Evolutionary conservation across 805 yeast species (phyloP), one percentile per base, ranked within the genome.

Genomic region (Debaryomyces maramus): DNA sequence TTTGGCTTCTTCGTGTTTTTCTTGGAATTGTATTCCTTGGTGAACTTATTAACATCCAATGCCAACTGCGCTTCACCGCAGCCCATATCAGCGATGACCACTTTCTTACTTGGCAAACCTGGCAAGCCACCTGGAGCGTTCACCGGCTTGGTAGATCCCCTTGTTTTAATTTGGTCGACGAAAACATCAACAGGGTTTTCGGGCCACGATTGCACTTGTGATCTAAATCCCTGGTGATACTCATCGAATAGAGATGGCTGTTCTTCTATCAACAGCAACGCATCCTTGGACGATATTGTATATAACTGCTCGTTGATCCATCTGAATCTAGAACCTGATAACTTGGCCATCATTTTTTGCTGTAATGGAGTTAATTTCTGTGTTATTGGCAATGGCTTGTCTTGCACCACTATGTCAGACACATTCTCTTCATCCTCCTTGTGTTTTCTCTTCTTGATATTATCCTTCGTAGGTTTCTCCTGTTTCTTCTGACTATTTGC

Each of bases 291-390:
- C 1, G 82, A 65, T 26, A 82, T 83, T 1, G 98, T 93, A 58
- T 93, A 93, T n/a, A 93, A 70, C 58, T 91, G 95, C 63, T 93
- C 99, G 60, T 93, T 93, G 58, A 93, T 93, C 98, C 98, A 93
- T 61, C 99, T 76, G 67, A 93, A 93, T 51, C 99, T 72, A 1
- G 98, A 88, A 0, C 99, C 99, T 2, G 95, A 80, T 30, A 93
- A 75, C 60, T 93, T 93, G 33, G 87, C 88, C 82, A 88, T 80
- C 98, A 93, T 91, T 57, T 93, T 93, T 54, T 85, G 86, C 63
- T 93, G 99, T 47, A 90, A 65, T 13, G 96, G 95, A 0, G 97
- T 88, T 39, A 90, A 65, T 33, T 81, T 78, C 26, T 41, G 32
- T 39, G 38, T 43, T 10, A 36, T 27, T 14, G 48, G 50, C 17